phyloP scores from a whole-genome alignment of 2,329 filamentous ascomycete species.

The Pseudogymnoascus sp. region DNA sequence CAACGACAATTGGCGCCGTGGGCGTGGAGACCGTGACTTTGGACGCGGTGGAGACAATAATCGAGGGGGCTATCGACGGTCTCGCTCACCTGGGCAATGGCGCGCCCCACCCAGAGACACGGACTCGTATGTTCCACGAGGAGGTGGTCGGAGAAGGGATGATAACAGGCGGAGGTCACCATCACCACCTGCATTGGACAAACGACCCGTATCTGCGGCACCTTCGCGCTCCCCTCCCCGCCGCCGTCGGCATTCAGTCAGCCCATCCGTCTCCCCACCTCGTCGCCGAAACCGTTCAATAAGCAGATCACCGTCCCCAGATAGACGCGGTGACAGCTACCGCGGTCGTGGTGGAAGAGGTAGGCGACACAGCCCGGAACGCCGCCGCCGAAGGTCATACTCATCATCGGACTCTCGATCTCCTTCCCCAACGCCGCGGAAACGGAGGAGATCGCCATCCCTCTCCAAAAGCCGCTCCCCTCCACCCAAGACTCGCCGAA shows the following conservation, averaged over 20 bases:
- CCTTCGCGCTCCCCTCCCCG: slow-evolving; percentile 25
- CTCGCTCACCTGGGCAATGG: slow-evolving; percentile 36
- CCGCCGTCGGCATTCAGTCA: slow-evolving; percentile 24
- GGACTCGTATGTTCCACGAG: slow-evolving; percentile 30
- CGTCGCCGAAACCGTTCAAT: slow-evolving; percentile 22
- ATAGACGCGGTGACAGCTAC: slow-evolving; percentile 22
- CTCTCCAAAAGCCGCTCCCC: slow-evolving; percentile 25
- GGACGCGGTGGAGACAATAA: slow-evolving; percentile 28
- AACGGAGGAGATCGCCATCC: slow-evolving; percentile 28
- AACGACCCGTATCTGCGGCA: slow-evolving; percentile 21
- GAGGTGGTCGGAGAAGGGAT: slow-evolving; percentile 24
- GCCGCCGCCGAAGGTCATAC: slow-evolving; percentile 25
- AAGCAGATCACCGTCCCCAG: slow-evolving; percentile 24
- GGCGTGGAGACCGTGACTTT: slow-evolving; percentile 45
- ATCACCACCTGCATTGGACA: slow-evolving; percentile 17
- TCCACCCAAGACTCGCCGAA: slow-evolving; percentile 22
- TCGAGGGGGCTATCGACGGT: slow-evolving; percentile 37
- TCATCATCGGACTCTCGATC: slow-evolving; percentile 19
- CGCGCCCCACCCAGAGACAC: slow-evolving; percentile 22
- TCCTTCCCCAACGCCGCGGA: slow-evolving; percentile 21
- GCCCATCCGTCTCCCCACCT: slow-evolving; percentile 27
- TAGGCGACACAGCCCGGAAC: slow-evolving; percentile 26
- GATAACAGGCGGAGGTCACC: slow-evolving; percentile 25
- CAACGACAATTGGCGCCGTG: slow-evolving; percentile 35
- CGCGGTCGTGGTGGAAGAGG: slow-evolving; percentile 25